A percentile compares a stretch with the other conserved stretches of the same genome.
phyloP scores from a whole-genome alignment of 495 filamentous ascomycete species.

The Penicillium macrosclerotiorum region DNA sequence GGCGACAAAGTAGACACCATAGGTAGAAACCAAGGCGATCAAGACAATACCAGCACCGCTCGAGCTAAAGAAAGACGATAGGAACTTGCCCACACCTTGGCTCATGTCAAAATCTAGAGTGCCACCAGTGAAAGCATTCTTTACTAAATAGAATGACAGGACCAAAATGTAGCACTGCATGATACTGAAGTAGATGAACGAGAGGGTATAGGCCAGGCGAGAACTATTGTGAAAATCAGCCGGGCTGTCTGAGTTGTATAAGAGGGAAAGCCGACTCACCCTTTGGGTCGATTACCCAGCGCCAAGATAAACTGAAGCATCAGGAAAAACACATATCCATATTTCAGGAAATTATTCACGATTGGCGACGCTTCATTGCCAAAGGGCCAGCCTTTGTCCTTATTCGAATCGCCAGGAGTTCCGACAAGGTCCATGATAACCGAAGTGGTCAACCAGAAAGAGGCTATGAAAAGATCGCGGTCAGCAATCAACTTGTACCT shows the following conservation, averaged over 20 bases:
- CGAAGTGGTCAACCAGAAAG: constrained; percentile 91
- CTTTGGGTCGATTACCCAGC: constrained; percentile 93
- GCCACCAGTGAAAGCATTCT: constrained; percentile 66
- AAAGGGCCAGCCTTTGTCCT: constrained; percentile 63
- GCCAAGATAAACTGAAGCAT: constrained; percentile 94
- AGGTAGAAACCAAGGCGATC: constrained; percentile 86
- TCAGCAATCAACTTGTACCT: constrained; percentile 15
- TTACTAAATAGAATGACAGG: constrained; percentile 82
- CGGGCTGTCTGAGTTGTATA: not conserved
- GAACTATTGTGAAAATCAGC: constrained; percentile 40
- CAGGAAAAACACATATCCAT: constrained; percentile 85
- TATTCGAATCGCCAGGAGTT: constrained; percentile 51
- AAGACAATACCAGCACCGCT: constrained; percentile 77
- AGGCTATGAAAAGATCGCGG: constrained; percentile 55
- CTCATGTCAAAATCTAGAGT: constrained; percentile 53
- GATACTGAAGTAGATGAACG: constrained; percentile 81
- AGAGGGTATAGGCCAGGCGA: constrained; percentile 69
- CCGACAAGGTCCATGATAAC: constrained; percentile 98
- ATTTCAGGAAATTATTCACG: constrained; percentile 88
- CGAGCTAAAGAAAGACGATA: constrained; percentile 76
- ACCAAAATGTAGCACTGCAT: constrained; percentile 88
- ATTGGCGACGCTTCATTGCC: constrained; percentile 81
- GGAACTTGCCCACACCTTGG: constrained; percentile 46
- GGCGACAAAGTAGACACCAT: constrained; percentile 91
- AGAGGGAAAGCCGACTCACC: constrained; percentile 35